Evolutionary conservation across 2,329 filamentous ascomycete species (phyloP), one percentile per base, ranked within the genome.

Genomic region (Blastomyces parvus): DNA sequence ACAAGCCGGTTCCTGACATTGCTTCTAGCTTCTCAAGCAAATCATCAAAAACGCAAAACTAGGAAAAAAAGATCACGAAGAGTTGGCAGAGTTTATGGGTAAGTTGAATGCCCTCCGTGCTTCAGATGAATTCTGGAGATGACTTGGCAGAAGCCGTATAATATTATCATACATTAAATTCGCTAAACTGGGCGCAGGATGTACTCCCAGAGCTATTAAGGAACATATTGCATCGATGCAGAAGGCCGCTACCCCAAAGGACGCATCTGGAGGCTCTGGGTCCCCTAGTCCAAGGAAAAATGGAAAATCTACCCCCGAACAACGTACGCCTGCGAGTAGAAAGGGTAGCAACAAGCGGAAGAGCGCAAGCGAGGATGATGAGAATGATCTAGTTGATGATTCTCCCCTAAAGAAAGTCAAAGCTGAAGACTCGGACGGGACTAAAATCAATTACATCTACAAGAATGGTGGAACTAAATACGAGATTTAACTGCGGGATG

Each of bases 21-120:
- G 6, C 2, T 33, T 33, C n/a, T 17, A 60, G 70, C 67, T 72
- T 14, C 65, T 72, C 3, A 48, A 65, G 8, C 64, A 60, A 2
- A 68, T 72, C 42, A 55, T 71, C 2, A 19, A 60, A 1, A 67
- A 63, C 1, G 62, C 62, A 0, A 65, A 65, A 11, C 30, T 50
- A 2, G 48, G 30, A 2, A 70, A 69, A 30, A 25, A 66, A 14
- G 67, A 71, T 33, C 61, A 64, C 42, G 33, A 63, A 8, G 67
- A 64, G 0, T 36, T 72, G 8, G 69, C 69, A 0, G 33, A 66
- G 7, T 66, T 62, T 36, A 70, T 71, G 68, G 70, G 70, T 3
- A 44, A 25, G 50, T 48, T n/a, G n/a, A n/a, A n/a, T n/a, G n/a
- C n/a, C n/a, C n/a, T n/a, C n/a, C n/a, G n/a, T n/a, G n/a, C n/a